These are phyloP conservation scores for Aspergillus saccharolyticus DNA, from an alignment of 495 filamentous ascomycete species.

Conservation along the genomic window DNA sequence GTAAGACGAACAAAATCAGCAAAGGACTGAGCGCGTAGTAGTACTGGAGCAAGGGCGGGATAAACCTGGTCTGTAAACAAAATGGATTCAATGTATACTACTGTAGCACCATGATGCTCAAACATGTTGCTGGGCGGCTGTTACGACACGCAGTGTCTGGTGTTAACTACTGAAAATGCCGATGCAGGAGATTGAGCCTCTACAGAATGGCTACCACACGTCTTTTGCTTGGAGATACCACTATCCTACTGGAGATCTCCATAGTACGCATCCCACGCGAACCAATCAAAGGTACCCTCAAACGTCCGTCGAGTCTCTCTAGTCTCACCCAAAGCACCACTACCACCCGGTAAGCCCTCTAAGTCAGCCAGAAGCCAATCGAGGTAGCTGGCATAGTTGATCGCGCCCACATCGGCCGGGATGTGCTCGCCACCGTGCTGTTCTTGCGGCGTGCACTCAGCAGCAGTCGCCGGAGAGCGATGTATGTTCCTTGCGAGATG, in stretches of 20 bases:
- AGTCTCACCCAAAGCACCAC: background rate
- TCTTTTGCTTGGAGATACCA: no score
- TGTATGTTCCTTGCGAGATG: background rate
- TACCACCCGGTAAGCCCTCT: background rate
- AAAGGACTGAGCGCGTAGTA: no score
- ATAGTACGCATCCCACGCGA: constrained; percentile 1
- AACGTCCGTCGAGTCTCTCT: background rate
- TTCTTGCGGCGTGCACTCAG: background rate
- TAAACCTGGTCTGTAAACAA: no score
- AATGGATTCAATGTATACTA: no score
- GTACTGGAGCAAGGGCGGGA: no score
- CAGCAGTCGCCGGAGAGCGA: background rate
- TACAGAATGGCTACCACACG: no score
- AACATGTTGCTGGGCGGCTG: no score
- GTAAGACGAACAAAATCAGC: no score
- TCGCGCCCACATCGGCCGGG: background rate
- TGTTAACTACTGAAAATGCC: no score
- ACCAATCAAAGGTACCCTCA: background rate
- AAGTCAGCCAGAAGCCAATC: background rate
- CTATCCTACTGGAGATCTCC: background rate
- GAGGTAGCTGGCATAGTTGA: background rate
- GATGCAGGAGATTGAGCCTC: no score
- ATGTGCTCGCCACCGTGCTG: background rate
- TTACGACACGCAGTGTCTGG: no score
- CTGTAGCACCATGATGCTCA: no score